Base-by-base conservation (phyloP, 2,329 filamentous ascomycete genomes). In the Paradendryphiella salina region DNA sequence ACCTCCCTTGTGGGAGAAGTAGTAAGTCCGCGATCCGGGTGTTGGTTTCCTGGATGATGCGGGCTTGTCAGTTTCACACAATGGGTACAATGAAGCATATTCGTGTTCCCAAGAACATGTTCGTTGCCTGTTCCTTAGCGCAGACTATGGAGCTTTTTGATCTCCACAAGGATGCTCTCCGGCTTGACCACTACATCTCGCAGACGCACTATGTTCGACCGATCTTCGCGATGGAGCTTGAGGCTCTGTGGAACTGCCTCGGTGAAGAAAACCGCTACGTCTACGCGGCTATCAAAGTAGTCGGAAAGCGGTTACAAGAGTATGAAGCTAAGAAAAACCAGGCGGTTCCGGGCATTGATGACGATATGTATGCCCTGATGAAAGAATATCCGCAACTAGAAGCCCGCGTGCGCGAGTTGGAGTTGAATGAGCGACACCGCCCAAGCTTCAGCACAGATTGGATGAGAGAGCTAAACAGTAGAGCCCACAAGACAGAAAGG, bases 21-120 rank as follows among this genome's bases (percentile, higher is more conserved):
- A 61, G 61, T 32, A 48, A 52, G 6, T 33, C 53, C 1, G 56
- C 60, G 1, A 14, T 64, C 8, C 59, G 38, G 4, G 52, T 60
- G 6, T 21, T 69, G 5, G 14, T 65, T 5, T 33, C 58, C 1
- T 69, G 65, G 64, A 66, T 69, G 64, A 35, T 29, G 1, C 55
- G 59, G 5, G 65, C 64, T 2, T 67, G 64, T 36, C 42, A 43
- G 2, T 23, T 15, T 1, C 21, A 40, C 9, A 60, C 39, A 8
- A 54, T 55, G 53, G 20, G 20, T 3, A 29, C 15, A 5, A 61
- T 62, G 52, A 32, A 52, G 17, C 55, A 49, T 15, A 52, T 69
- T 4, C 42, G 29, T 5, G 38, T 61, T 5, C 65, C 64, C 0
- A 39, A 38, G 1, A 60, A 61, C 9, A 42, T 52, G 1, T 64